A percentile compares a stretch with the other conserved stretches of the same genome.
These are phyloP conservation scores for Spizellomyces punctatus DNA, from an alignment of 192 early-diverging fungal species.

Conservation along the genomic window DNA sequence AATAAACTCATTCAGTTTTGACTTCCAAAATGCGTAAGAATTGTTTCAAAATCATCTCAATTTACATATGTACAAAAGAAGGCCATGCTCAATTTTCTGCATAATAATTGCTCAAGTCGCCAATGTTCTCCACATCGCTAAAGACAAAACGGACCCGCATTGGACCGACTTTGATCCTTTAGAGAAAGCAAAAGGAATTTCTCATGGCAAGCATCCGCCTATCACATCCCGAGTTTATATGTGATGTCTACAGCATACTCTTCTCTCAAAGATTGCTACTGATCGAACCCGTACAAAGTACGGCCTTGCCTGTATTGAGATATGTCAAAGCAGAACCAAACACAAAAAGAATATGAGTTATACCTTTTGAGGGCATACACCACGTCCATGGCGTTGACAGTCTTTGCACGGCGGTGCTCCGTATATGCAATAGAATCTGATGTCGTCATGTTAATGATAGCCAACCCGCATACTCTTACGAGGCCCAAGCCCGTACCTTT, in stretches of 20 bases:
- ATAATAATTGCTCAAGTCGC: too few species aligned
- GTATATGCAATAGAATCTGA: conserved; percentile 90
- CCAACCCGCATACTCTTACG: not conserved
- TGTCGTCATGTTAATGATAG: conserved; percentile 73
- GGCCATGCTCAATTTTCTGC: too few species aligned
- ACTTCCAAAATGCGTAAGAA: not conserved
- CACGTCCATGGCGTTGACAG: conserved; percentile 91
- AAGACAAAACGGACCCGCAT: too few species aligned
- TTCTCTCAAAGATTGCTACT: not conserved
- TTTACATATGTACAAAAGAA: not conserved
- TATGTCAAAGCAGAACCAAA: not conserved
- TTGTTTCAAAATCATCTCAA: not conserved
- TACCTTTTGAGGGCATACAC: conserved; percentile 93
- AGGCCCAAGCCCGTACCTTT: not conserved
- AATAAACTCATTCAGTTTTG: not conserved
- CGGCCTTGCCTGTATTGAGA: conserved; percentile 14
- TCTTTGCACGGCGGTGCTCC: conserved; percentile 90
- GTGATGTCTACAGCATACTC: too few species aligned
- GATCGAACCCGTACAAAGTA: conserved; percentile 19
- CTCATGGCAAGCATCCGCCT: too few species aligned
- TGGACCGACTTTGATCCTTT: too few species aligned
- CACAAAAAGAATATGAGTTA: conserved; percentile 54
- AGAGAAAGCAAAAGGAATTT: too few species aligned
- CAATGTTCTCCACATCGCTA: too few species aligned
- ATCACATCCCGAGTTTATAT: too few species aligned